Evolutionary conservation across 805 yeast species (phyloP).

Genomic region (Lachancea lanzarotensis): DNA sequence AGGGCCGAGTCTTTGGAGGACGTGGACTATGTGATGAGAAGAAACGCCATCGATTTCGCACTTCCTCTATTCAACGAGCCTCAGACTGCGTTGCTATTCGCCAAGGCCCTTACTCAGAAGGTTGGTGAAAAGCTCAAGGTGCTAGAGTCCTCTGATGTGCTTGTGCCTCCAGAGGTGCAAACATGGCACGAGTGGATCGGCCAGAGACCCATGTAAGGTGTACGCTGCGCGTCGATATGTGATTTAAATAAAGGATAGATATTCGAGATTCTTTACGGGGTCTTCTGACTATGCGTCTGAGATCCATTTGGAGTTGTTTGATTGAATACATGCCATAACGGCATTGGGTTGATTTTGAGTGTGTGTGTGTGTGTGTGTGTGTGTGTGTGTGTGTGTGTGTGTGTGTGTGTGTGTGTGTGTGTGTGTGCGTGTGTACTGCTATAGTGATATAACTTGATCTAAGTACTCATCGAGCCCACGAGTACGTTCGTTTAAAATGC

Average conservation of each 20-base stretch:
- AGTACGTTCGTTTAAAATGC: too few relatives aligned
- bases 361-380: neutral
- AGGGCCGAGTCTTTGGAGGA: slow-evolving; percentile 82
- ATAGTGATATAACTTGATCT: too few relatives aligned
- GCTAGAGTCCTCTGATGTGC: slow-evolving; percentile 45
- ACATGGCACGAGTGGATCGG: slow-evolving; percentile 98
- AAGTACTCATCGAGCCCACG: too few relatives aligned
- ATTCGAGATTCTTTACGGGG: neutral
- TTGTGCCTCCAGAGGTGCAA: slow-evolving; percentile 76
- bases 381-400: neutral
- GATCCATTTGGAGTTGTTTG: neutral
- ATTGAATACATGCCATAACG: neutral
- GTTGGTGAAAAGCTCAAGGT: slow-evolving; percentile 43
- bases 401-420: neutral
- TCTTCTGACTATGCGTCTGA: neutral
- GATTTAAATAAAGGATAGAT: slow-evolving; percentile 1
- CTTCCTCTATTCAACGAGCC: slow-evolving; percentile 97
- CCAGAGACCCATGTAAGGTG: slow-evolving; percentile 66
- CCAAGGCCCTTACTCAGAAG: slow-evolving; percentile 71
- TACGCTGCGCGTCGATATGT: neutral
- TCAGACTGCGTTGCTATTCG: slow-evolving; percentile 80
- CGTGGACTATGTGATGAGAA: slow-evolving; percentile 94
- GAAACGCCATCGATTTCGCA: slow-evolving; percentile 97
- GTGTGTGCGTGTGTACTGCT: neutral
- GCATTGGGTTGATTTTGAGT: neutral